Conservation (phyloP, 2,329 filamentous ascomycete genomes). For the Thielaviopsis cerberus region DNA sequence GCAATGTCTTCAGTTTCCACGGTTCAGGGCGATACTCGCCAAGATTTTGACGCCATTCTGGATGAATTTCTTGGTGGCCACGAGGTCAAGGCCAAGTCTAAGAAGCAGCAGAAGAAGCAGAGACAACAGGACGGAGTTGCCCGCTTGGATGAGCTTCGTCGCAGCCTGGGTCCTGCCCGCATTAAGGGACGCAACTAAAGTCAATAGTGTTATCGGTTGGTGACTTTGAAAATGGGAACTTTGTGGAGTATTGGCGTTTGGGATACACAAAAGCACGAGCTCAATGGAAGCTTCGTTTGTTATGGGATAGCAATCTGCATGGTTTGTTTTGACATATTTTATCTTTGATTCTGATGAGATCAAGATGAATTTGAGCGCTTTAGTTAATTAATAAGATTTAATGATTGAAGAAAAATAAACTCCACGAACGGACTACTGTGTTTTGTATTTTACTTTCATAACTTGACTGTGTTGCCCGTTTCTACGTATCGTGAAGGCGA, state of each 20-base stretch:
- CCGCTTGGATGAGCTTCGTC: conserved; percentile 78
- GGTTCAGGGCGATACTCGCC: conserved; percentile 47
- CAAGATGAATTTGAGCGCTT: background rate
- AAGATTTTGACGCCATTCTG: conserved; percentile 76
- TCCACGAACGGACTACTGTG: background rate
- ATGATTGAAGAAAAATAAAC: background rate
- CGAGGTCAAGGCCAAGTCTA: conserved; percentile 30
- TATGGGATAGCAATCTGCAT: background rate
- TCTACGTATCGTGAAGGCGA: background rate
- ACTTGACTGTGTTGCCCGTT: background rate
- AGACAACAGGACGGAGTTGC: conserved; percentile 65
- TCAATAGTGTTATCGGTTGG: background rate
- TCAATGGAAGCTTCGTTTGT: background rate
- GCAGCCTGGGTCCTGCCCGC: conserved; percentile 58
- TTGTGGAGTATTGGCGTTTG: conserved; percentile 4
- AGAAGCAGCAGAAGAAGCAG: conserved; percentile 66
- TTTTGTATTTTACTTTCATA: background rate
- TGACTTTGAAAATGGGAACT: background rate
- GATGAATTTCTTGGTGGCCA: conserved; percentile 68
- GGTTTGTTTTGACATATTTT: conserved; percentile 1
- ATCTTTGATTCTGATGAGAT: background rate
- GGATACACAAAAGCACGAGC: conserved; percentile 3
- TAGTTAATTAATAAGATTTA: background rate
- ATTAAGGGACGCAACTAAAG: conserved; percentile 22
- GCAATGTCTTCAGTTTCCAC: conserved; percentile 45